Evolutionary conservation across 2,329 filamentous ascomycete genomes (phyloP).

Genomic region (Xylaria arbuscula): DNA sequence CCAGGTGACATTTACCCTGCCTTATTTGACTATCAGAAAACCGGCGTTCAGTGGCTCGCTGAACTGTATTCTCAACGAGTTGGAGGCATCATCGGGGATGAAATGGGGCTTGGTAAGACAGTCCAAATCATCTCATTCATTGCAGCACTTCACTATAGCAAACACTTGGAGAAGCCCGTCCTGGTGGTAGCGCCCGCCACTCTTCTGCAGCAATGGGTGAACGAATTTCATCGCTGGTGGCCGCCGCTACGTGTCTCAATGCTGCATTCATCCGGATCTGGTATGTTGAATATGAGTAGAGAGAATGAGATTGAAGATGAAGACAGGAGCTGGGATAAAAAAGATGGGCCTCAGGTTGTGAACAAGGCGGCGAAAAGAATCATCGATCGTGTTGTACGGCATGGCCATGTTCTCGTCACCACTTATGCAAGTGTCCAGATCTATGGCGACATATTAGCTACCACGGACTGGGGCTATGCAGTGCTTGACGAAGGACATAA

Average conservation of each 20-base stretch:
- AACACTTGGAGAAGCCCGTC: conserved; percentile 82
- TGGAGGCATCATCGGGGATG: conserved; percentile 94
- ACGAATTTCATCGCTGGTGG: conserved; percentile 99
- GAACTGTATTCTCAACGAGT: conserved; percentile 91
- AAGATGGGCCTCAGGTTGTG: conserved; percentile 59
- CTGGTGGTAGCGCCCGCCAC: conserved; percentile 95
- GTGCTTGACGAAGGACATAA: conserved; percentile 98
- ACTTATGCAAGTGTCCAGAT: conserved; percentile 97
- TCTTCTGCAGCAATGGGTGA: conserved; percentile 96
- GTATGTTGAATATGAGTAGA: conserved; percentile 84
- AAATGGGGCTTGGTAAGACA: conserved; percentile 99
- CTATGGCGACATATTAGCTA: conserved; percentile 83
- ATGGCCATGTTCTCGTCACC: conserved; percentile 93
- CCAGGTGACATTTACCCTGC: conserved; percentile 94
- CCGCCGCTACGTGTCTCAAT: conserved; percentile 97
- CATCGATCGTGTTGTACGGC: conserved; percentile 80
- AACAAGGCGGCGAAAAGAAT: conserved; percentile 80
- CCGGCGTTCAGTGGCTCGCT: conserved; percentile 94
- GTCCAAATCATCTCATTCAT: conserved; percentile 79
- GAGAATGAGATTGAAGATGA: conserved; percentile 70
- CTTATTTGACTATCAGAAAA: conserved; percentile 96
- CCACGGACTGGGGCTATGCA: conserved; percentile 90
- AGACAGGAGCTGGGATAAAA: conserved; percentile 65
- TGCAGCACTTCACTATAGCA: conserved; percentile 91
- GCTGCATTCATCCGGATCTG: conserved; percentile 92